Conservation (phyloP, 306 rosid genomes). For the Potentilla sterilis region DNA sequence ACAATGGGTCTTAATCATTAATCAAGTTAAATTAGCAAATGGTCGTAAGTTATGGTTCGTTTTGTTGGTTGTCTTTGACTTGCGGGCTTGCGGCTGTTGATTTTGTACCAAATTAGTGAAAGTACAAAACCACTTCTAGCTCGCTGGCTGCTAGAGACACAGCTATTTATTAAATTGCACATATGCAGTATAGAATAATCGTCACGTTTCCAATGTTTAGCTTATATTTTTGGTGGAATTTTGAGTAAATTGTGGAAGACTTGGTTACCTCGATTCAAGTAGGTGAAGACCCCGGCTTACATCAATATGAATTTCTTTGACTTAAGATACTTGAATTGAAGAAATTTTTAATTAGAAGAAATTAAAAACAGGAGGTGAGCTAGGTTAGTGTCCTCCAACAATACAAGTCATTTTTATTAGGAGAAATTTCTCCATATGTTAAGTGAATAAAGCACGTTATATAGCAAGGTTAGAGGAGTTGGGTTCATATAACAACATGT, state of each 20-base stretch:
- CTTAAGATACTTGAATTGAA: neutral
- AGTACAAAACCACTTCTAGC: neutral
- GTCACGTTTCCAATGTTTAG: constrained; percentile 2
- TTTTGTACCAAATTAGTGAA: neutral
- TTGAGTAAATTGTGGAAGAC: neutral
- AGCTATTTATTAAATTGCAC: neutral
- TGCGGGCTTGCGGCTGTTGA: neutral
- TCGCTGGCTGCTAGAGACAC: neutral
- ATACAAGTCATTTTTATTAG: too few relatives aligned
- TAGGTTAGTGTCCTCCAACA: neutral
- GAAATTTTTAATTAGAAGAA: neutral
- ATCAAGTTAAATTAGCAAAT: neutral
- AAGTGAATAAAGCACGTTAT: too few relatives aligned
- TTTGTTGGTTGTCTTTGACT: constrained; percentile 12
- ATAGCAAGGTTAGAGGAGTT: too few relatives aligned
- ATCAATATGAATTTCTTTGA: neutral
- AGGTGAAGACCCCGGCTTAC: neutral
- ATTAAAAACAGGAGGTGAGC: neutral
- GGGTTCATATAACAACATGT: too few relatives aligned
- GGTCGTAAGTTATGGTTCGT: neutral
- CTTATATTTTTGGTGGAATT: neutral
- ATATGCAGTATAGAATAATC: neutral
- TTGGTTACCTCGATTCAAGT: neutral
- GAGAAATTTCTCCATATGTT: too few relatives aligned
- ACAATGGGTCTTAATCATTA: neutral